Evolutionary conservation across 352 stramenopile species (phyloP), one percentile per base, ranked within the genome.

Genomic region (Globisporangium okanoganense): DNA sequence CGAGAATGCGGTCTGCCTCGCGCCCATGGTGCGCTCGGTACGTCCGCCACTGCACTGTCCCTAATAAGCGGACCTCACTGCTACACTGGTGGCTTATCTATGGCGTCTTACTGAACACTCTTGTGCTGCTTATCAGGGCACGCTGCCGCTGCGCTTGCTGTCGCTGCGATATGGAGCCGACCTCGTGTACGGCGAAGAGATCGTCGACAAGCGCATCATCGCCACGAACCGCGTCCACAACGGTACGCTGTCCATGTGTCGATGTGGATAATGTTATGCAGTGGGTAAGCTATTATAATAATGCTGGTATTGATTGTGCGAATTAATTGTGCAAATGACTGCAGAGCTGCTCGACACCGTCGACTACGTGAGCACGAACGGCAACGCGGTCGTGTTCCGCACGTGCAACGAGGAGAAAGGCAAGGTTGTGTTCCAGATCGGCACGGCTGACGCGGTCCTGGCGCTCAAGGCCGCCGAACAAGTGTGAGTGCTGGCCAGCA

Each of bases 11-110:
- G 70, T 91, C 56, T 94, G 85, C 66, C 61, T 95, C 16, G 94
- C 94, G 52, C 96, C 95, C 31, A 99, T 99, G 96, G 95, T 99
- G 54, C 89, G 96, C 58, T 94, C 91, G 53, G 85, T 95, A 82
- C 58, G 80, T 79, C 8, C 6, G 44, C 47, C 64, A 47, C 50
- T 29, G 0, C 35, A 43, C 10, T 41, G 3, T 62, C 13, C 12
- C 24, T 35, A 14, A 10, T 27, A 27, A 9, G 16, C 24, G n/a
- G 22, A 31, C 8, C 25, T 18, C 9, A 8, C 47, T 38, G 25
- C 25, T 38, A 14, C 6, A 8, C 14, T 35, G 13, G 12, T 22
- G 27, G 2, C 20, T 55, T 22, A 43, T 36, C 41, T 22, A 51
- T 13, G 5, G 4, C 1, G 24, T 20, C 20, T 5, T 56, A 22